Percentiles rank a stretch among this genome's conserved stretches.
These are phyloP conservation scores for Torrubiella hemipterigena DNA, from an alignment of 2,329 filamentous ascomycete species.

Conservation along the genomic window DNA sequence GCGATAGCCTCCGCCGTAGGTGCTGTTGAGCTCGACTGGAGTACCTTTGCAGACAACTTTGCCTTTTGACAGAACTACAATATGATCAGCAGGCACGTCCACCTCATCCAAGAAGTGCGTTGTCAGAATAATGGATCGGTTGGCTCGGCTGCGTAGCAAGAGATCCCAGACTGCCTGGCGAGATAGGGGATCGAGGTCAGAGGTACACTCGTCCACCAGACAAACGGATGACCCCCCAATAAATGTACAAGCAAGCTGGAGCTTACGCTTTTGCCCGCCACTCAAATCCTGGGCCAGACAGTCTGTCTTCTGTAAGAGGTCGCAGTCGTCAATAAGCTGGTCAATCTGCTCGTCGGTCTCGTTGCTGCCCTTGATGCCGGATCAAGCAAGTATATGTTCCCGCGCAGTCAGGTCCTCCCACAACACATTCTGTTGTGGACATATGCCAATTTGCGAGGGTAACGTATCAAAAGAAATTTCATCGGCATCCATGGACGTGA, in stretches of 20 bases:
- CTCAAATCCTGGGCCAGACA: conserved; percentile 45
- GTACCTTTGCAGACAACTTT: conserved; percentile 49
- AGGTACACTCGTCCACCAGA: conserved; percentile 58
- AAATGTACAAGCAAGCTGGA: conserved; percentile 61
- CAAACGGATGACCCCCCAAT: conserved; percentile 53
- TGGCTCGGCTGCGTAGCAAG: conserved; percentile 48
- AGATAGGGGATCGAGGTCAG: conserved; percentile 54
- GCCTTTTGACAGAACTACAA: conserved; percentile 53
- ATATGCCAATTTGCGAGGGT: conserved; percentile 34
- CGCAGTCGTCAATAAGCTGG: conserved; percentile 43
- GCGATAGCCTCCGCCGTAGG: conserved; percentile 51
- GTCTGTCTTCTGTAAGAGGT: conserved; percentile 44
- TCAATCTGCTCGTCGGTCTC: conserved; percentile 34
- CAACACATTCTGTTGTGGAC: conserved; percentile 56
- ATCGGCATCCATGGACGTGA: conserved; percentile 47
- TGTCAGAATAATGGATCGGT: conserved; percentile 52
- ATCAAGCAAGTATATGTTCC: conserved; percentile 54
- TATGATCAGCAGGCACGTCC: conserved; percentile 55
- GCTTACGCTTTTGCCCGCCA: conserved; percentile 58
- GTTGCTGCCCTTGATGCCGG: conserved; percentile 38
- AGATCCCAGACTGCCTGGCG: conserved; percentile 60
- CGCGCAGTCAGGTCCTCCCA: conserved; percentile 54
- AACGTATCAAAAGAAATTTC: conserved; percentile 44
- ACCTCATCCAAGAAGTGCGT: conserved; percentile 63
- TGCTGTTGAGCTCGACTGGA: conserved; percentile 51